Percentiles rank a stretch among this genome's conserved stretches.
phyloP scores from a whole-genome alignment of 1,284 basidiomycete genomes.

The Austroboletus niveus region DNA sequence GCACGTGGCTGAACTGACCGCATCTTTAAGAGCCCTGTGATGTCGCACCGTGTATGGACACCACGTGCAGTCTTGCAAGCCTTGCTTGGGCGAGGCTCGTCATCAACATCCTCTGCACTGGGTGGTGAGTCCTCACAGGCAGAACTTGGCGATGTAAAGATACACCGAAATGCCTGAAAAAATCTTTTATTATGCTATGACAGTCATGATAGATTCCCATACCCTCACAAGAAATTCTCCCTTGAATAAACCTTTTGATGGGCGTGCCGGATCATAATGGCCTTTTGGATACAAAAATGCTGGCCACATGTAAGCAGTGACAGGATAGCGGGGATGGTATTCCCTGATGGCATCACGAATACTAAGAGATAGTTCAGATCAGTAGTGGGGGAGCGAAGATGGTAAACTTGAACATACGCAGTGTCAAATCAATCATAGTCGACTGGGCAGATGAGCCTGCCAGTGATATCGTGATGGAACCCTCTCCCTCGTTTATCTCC shows the following conservation, averaged over 20 bases:
- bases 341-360: neutral
- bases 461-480: slow-evolving; percentile 27
- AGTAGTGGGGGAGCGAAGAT: too few relatives aligned
- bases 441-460: slow-evolving; percentile 25
- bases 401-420: slow-evolving; percentile 4
- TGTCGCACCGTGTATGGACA: neutral
- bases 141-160: neutral
- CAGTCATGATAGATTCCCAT: neutral
- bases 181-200: neutral
- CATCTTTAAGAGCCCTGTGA: neutral
- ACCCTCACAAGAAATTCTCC: neutral
- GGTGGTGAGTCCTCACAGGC: neutral
- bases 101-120: neutral
- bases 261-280: neutral
- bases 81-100: neutral
- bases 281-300: neutral
- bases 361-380: neutral
- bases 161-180: neutral
- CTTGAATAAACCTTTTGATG: neutral
- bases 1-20: neutral
- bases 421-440: slow-evolving; percentile 27
- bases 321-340: neutral
- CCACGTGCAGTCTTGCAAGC: neutral
- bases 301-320: neutral
- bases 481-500: slow-evolving; percentile 13